Evolutionary conservation across 768 basidiomycete species (phyloP).

Genomic region (Sporobolomyces roseus): DNA sequence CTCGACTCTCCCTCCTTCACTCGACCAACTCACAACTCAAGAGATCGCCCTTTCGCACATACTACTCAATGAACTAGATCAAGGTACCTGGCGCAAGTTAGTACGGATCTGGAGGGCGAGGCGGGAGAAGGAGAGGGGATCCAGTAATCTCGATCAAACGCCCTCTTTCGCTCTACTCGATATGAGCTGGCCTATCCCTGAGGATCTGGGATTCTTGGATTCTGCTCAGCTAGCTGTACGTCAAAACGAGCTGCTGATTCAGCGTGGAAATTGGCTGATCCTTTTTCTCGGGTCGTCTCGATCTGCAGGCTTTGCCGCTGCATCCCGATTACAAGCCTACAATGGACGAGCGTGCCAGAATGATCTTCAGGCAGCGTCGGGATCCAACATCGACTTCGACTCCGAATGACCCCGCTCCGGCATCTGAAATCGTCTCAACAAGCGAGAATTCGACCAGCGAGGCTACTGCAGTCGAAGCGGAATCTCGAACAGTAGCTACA

Average conservation of each 20-base stretch:
- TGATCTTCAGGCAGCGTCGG: not conserved
- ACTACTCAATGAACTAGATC: not conserved
- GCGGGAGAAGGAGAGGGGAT: not conserved
- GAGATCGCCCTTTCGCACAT: constrained; percentile 9
- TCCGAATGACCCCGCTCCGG: too few species aligned
- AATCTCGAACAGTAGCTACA: too few species aligned
- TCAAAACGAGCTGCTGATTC: too few species aligned
- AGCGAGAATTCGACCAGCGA: too few species aligned
- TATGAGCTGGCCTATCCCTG: not conserved
- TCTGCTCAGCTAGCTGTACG: constrained; percentile 1
- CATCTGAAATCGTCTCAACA: too few species aligned
- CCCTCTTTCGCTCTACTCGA: constrained; percentile 5
- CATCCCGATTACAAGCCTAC: constrained; percentile 3
- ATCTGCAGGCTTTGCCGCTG: not conserved
- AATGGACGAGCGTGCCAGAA: not conserved
- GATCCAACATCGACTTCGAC: not conserved
- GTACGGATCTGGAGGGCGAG: constrained; percentile 8
- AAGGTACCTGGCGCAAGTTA: not conserved
- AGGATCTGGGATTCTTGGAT: not conserved
- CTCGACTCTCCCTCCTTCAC: not conserved
- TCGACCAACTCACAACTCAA: not conserved
- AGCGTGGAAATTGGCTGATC: too few species aligned
- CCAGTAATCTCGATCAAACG: not conserved
- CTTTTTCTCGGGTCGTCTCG: not conserved
- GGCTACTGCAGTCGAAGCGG: too few species aligned